Conservation (phyloP, 75 land plant species). For the Picea glauca region DNA sequence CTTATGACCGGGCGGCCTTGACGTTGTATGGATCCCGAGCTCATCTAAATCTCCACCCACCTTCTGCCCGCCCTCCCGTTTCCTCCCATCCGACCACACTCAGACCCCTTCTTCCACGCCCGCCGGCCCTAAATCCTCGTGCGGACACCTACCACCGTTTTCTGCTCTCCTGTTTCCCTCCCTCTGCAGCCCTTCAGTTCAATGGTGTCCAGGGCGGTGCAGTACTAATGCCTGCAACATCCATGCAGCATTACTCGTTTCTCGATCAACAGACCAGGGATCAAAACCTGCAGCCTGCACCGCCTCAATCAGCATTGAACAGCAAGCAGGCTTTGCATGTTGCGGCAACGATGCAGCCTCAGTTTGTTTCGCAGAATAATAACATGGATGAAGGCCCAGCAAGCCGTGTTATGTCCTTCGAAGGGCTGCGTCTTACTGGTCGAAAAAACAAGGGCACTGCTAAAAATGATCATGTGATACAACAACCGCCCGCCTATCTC, state of each 20-base stretch:
- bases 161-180: not conserved
- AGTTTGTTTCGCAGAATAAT: not conserved
- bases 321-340: not conserved
- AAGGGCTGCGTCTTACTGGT: not conserved
- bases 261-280: not conserved
- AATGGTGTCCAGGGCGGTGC: not conserved
- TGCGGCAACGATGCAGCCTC: too few species aligned
- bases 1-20: constrained; percentile 62
- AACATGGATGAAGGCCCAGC: not conserved
- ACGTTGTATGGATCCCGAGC: constrained; percentile 53
- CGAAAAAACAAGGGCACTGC: not conserved
- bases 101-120: constrained; percentile 3
- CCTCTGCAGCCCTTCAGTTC: not conserved
- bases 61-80: not conserved
- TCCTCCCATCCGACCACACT: not conserved
- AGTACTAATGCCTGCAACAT: not conserved
- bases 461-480: not conserved
- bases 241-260: not conserved
- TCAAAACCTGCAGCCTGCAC: not conserved
- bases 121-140: not conserved
- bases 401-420: not conserved
- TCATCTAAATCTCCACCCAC: constrained; percentile 42
- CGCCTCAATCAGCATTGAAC: not conserved
- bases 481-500: not conserved
- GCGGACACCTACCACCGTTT: not conserved